A percentile compares a stretch with the other conserved stretches of the same genome.
phyloP scores from a whole-genome alignment of 192 early-diverging fungal genomes.

The Nowakowskiella sp. region DNA sequence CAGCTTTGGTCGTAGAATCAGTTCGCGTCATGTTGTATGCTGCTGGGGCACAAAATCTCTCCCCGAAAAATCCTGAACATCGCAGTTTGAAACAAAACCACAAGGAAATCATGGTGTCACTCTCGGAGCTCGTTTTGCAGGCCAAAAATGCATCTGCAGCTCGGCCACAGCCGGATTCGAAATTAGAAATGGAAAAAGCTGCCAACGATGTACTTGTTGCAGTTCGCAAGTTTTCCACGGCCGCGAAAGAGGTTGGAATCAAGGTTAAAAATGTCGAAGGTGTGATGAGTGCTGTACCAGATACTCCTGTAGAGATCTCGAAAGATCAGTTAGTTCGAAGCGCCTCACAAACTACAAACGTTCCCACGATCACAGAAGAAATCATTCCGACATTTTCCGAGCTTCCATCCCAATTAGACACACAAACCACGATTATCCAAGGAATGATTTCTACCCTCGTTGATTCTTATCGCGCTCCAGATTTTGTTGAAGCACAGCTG shows the following conservation, averaged over 20 bases:
- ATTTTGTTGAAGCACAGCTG: conserved; percentile 16
- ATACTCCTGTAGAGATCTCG: too few relatives aligned
- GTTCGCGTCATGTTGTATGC: conserved; percentile 45
- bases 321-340: too few relatives aligned
- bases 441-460: conserved; percentile 20
- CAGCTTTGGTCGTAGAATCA: conserved; percentile 35
- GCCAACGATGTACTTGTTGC: conserved; percentile 67
- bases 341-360: too few relatives aligned
- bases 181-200: conserved; percentile 62
- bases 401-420: conserved; percentile 31
- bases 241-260: conserved; percentile 49
- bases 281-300: too few relatives aligned
- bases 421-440: conserved; percentile 9
- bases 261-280: conserved; percentile 28
- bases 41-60: conserved; percentile 28
- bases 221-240: conserved; percentile 64
- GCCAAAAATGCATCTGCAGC: conserved; percentile 37
- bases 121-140: conserved; percentile 30
- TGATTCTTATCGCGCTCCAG: conserved; percentile 6
- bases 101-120: conserved; percentile 58
- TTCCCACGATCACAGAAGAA: too few relatives aligned
- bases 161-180: conserved; percentile 57
- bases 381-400: conserved; percentile 27
- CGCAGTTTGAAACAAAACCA: conserved; percentile 59
- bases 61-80: conserved; percentile 33